Conservation (phyloP, 768 basidiomycete species). For the Neoboletus magnificus region DNA sequence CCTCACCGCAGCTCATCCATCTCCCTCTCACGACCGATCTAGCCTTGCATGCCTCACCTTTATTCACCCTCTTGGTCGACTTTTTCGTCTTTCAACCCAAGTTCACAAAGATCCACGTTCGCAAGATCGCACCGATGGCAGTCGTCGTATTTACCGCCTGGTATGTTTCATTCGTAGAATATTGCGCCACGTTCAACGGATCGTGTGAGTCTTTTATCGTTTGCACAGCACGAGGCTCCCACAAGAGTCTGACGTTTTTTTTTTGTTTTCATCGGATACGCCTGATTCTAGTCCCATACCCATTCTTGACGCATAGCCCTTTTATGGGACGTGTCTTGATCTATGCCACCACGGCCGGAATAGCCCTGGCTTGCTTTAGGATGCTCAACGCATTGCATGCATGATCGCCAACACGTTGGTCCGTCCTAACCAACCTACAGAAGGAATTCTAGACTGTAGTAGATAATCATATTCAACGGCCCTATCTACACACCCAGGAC, state of each 20-base stretch:
- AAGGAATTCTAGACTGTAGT: background rate
- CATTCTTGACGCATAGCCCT: slow-evolving; percentile 67
- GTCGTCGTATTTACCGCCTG: slow-evolving; percentile 33
- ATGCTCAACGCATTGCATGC: slow-evolving; percentile 56
- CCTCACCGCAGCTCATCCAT: slow-evolving; percentile 23
- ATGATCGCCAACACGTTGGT: slow-evolving; percentile 1
- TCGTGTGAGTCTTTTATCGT: slow-evolving; percentile 45
- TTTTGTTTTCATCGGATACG: background rate
- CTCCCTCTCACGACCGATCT: slow-evolving; percentile 59
- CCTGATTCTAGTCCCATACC: slow-evolving; percentile 64
- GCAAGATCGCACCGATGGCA: slow-evolving; percentile 14
- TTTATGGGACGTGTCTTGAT: slow-evolving; percentile 52
- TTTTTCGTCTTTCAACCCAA: slow-evolving; percentile 65
- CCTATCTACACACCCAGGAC: background rate
- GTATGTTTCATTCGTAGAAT: slow-evolving; percentile 68
- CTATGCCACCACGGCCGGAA: slow-evolving; percentile 48
- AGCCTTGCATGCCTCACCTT: slow-evolving; percentile 63
- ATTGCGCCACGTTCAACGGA: slow-evolving; percentile 59
- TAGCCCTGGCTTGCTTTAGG: slow-evolving; percentile 57
- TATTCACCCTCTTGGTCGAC: slow-evolving; percentile 54
- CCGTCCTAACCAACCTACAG: too few species aligned
- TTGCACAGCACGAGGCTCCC: background rate
- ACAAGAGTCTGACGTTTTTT: background rate
- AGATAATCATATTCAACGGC: background rate
- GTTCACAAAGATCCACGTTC: slow-evolving; percentile 35